A percentile compares a stretch with the other conserved stretches of the same genome.
Conservation (phyloP, 768 basidiomycete species). For the Chalciporus pseudorubinellus region DNA sequence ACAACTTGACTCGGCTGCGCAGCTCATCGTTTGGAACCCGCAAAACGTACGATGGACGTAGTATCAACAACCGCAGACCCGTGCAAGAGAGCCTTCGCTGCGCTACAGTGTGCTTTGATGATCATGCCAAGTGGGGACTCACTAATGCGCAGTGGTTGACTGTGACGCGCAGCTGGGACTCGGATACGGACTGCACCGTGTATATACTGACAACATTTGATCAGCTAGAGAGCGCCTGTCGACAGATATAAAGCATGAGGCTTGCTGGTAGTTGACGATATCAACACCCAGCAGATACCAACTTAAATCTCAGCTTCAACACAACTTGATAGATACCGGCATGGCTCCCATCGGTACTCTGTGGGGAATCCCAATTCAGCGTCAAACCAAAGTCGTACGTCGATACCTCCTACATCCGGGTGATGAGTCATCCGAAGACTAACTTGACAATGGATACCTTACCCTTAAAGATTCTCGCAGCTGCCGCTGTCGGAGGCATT, state of each 20-base stretch:
- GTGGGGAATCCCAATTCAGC: conserved; percentile 24
- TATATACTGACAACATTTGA: neutral
- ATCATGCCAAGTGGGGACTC: no score
- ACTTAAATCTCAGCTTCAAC: neutral
- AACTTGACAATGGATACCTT: neutral
- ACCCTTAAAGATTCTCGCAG: conserved; percentile 22
- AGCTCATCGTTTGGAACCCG: no score
- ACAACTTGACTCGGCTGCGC: no score
- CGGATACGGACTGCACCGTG: neutral
- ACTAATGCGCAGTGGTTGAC: neutral
- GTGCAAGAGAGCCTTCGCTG: neutral
- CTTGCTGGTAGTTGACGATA: neutral
- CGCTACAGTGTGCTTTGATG: neutral
- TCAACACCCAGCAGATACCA: neutral
- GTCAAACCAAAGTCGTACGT: conserved; percentile 30
- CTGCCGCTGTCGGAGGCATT: conserved; percentile 22
- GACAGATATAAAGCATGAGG: neutral
- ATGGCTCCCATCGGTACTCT: conserved; percentile 29
- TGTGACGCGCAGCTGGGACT: neutral
- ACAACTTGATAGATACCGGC: neutral
- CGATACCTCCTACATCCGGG: neutral
- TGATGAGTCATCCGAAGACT: neutral
- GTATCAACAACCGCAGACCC: no score
- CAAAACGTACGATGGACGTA: no score
- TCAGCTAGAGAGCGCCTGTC: neutral